These are phyloP conservation scores for Ascochyta fabae DNA, from an alignment of 2,329 filamentous ascomycete species.

Conservation along the genomic window DNA sequence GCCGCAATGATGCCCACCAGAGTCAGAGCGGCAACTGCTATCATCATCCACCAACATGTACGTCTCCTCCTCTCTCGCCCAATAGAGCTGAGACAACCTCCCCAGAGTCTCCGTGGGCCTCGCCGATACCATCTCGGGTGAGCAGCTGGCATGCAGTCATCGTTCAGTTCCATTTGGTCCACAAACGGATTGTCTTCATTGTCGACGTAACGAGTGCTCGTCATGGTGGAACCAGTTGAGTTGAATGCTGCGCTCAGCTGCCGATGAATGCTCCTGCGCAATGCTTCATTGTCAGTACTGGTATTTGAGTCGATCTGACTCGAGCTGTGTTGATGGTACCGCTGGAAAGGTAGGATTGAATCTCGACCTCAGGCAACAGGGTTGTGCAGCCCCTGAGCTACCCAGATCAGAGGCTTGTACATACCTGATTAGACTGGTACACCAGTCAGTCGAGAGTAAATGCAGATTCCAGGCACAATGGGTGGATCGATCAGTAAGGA, in stretches of 20 bases:
- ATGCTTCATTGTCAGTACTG: not conserved
- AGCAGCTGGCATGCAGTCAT: not conserved
- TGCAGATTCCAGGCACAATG: not conserved
- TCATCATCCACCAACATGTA: conserved; percentile 13
- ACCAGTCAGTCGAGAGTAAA: not conserved
- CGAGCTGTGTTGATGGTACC: not conserved
- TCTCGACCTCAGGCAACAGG: not conserved
- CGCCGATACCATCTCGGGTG: conserved; percentile 1
- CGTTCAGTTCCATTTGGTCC: not conserved
- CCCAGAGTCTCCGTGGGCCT: not conserved
- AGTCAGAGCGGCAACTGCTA: conserved; percentile 16
- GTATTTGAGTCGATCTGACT: not conserved
- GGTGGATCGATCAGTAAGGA: not conserved
- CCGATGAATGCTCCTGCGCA: not conserved
- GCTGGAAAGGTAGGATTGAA: not conserved
- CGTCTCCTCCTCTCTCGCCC: conserved; percentile 8
- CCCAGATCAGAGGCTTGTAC: not conserved
- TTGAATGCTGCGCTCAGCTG: not conserved
- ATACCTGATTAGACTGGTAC: not conserved
- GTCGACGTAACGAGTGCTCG: not conserved
- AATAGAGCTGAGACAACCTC: not conserved
- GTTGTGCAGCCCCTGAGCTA: not conserved
- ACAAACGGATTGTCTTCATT: not conserved
- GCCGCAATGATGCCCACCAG: conserved; percentile 27
- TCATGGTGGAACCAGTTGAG: not conserved